Evolutionary conservation across 164 flowering plant genomes (phyloP).

Genomic region (Chimonanthus salicifolius): DNA sequence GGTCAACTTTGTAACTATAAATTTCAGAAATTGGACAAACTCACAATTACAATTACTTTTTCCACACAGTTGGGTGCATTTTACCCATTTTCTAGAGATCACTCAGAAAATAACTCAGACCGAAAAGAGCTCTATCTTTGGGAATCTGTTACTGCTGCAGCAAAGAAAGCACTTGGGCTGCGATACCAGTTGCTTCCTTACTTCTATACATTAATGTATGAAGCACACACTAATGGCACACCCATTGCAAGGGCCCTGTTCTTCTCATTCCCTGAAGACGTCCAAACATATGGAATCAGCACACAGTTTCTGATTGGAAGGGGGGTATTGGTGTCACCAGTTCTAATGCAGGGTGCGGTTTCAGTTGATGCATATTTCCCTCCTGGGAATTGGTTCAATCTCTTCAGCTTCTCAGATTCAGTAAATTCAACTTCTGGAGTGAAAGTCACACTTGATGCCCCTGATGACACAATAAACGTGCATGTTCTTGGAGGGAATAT

Average conservation of each 20-base stretch:
- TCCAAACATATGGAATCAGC: constrained; percentile 43
- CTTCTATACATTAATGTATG: constrained; percentile 65
- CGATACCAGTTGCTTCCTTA: constrained; percentile 48
- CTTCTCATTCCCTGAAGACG: constrained; percentile 70
- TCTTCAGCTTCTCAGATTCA: constrained; percentile 42
- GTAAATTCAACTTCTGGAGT: constrained; percentile 33
- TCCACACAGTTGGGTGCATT: constrained; percentile 69
- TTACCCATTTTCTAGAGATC: constrained; percentile 80
- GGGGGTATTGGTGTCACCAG: constrained; percentile 72
- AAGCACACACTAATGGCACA: constrained; percentile 52
- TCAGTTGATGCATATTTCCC: constrained; percentile 73
- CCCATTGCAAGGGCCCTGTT: constrained; percentile 74
- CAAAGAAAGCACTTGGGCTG: constrained; percentile 40
- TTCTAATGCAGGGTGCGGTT: constrained; percentile 35
- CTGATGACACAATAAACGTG: constrained; percentile 52
- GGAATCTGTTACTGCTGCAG: constrained; percentile 59
- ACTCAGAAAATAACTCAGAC: constrained; percentile 28
- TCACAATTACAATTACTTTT: not conserved
- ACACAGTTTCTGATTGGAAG: constrained; percentile 67
- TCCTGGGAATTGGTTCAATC: constrained; percentile 65
- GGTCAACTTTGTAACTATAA: not conserved
- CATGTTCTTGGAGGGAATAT: constrained; percentile 66
- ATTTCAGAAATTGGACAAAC: not conserved
- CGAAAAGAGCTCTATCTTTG: constrained; percentile 77
- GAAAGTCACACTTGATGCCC: constrained; percentile 44